A percentile compares a stretch with the other conserved stretches of the same genome.
These are phyloP conservation scores for Avena insularis DNA, from an alignment of 176 grass and related monocot species.

Conservation along the genomic window DNA sequence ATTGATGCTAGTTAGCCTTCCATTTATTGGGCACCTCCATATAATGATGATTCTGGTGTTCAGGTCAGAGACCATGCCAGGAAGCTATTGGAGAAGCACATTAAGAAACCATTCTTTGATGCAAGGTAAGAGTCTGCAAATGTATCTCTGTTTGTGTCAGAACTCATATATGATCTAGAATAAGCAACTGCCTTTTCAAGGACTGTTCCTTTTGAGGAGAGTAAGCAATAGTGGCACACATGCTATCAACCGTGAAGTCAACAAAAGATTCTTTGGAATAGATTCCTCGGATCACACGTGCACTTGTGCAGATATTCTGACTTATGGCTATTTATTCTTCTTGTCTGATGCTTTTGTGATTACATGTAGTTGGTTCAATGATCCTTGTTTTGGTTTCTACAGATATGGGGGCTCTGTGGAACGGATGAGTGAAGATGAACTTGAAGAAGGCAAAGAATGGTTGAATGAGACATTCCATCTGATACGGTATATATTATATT, in stretches of 20 bases:
- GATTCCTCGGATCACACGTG: background rate
- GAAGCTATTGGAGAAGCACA: conserved; percentile 92
- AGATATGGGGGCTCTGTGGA: conserved; percentile 68
- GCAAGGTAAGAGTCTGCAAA: conserved; percentile 59
- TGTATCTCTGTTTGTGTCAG: conserved; percentile 14
- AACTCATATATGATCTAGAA: conserved; percentile 28
- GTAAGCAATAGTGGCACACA: background rate
- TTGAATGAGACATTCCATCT: conserved; percentile 87
- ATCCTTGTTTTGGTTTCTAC: conserved; percentile 45
- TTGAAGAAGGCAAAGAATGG: conserved; percentile 86
- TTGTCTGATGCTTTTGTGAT: background rate
- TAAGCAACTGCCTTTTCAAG: conserved; percentile 16
- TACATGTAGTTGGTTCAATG: conserved; percentile 12
- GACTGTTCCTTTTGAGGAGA: background rate
- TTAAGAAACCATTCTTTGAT: conserved; percentile 92
- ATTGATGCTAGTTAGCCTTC: conserved; percentile 30
- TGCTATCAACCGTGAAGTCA: background rate
- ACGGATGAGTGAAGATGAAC: conserved; percentile 69
- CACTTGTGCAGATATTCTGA: background rate
- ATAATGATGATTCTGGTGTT: conserved; percentile 41
- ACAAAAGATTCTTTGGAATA: background rate
- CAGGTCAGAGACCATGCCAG: conserved; percentile 95
- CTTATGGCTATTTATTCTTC: conserved; percentile 13
- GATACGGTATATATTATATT: conserved; percentile 64
- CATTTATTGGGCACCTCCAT: conserved; percentile 10